Evolutionary conservation across 805 yeast species (phyloP), one percentile per base, ranked within the genome.

Genomic region (Ogataea allantospora): DNA sequence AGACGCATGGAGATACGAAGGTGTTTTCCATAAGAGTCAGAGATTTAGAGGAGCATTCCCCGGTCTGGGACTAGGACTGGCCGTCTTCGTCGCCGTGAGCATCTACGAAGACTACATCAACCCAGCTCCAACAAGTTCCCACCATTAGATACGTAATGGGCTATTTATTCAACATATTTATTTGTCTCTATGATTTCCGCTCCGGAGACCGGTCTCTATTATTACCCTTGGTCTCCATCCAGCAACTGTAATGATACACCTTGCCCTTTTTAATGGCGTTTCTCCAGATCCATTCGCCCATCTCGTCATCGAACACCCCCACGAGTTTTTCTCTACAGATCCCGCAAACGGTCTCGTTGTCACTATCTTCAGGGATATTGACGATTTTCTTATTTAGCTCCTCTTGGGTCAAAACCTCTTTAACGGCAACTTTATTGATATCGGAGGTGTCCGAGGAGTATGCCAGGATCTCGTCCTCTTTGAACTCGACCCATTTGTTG

Each of bases 1-100:
- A 73, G 95, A 86, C 60, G 93, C 95, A 31, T 86, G 95, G 95
- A 80, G 95, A 71, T 83, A 79, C 65, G 81, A 78, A 55, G 95
- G 93, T 43, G 85, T 80, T 36, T 87, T 87, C 67, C 72, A 84
- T 37, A 77, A 87, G 51, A 64, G 66, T 33, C 78, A 80, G 63
- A 70, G 93, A 51, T 80, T 78, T 62, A 78, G 72, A 54, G 78
- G 78, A 40, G 72, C 85, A 11, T 76, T 87, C 56, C 95, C 95
- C 4, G 95, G 95, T 3, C 71, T 86, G 34, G 85, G 87, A 20
- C 71, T 80, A 27, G 95, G 89, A 18, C 70, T 80, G 16, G 88
- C 78, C 12, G 93, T 88, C 3, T 87, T 87, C 55, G 67, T 78
- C 21, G 68, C 75, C 15, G 81, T 80, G 57, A 70, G 76, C 43